Evolutionary conservation across 306 rosid genomes (phyloP), one percentile per base, ranked within the genome.

Genomic region (Heteromeles arbutifolia): DNA sequence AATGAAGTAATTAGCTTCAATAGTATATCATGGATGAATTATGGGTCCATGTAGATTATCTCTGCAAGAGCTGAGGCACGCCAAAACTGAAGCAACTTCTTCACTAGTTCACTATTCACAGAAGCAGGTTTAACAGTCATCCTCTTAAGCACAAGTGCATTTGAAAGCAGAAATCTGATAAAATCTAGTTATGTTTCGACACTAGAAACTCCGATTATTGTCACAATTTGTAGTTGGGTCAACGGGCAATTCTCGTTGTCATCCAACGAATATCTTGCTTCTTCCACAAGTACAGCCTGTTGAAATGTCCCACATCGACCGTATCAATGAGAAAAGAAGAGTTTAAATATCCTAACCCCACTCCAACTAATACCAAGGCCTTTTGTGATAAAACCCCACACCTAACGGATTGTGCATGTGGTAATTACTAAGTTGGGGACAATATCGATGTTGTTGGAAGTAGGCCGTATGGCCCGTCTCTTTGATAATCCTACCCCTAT

Each of bases 21-120:
- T 34, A 34, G 39, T 34, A 34, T 34, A 34, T 34, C 39, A 6
- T 4, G 25, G 65, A 59, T 24, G 65, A 25, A 74, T 75, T 32
- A 85, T 44, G 79, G 32, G 17, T 88, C 89, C 61, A 64, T n/a
- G 77, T 73, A 87, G 73, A 86, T 62, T 63, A 90, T 78, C 79
- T 86, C 90, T 72, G 92, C 87, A 41, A 45, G 82, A 24, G 6
- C 76, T 9, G 95, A 90, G 65, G 83, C 72, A 81, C 92, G 80
- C 79, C 84, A 68, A 39, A 75, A 84, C 62, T 83, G 83, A 77
- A 88, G 56, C 41, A 90, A 63, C 65, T 87, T 76, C 80, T 78
- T 86, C 39, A 68, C 43, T 62, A 88, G 68, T 45, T 77, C 83
- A 81, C 9, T 81, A 48, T 44, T 44, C 32, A 3, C 12, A 26